Percentiles rank a stretch among this genome's conserved stretches.
These are phyloP conservation scores for Talaromyces sp. DNA, from an alignment of 2,329 filamentous ascomycete species.

Conservation along the genomic window DNA sequence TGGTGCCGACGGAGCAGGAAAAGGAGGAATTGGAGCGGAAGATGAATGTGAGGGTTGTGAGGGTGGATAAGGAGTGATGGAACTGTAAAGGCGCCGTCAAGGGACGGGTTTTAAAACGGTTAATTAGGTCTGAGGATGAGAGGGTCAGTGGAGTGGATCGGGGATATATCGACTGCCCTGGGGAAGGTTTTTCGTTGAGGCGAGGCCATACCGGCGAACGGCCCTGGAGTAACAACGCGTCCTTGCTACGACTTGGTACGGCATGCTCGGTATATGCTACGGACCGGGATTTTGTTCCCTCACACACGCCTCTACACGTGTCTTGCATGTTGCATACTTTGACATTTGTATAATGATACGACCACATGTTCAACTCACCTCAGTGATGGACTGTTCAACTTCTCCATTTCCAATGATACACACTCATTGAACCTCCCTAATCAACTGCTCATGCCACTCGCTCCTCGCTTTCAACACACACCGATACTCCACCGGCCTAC, in stretches of 20 bases:
- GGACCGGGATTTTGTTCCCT: background rate
- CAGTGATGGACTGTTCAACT: background rate
- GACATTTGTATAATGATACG: background rate
- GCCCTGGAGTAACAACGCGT: background rate
- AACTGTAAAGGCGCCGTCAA: too few species aligned
- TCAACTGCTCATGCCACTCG: background rate
- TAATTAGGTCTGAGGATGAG: background rate
- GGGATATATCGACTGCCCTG: background rate
- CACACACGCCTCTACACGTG: background rate
- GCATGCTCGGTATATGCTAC: background rate
- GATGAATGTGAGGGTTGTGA: conserved; percentile 28
- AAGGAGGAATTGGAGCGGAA: conserved; percentile 57
- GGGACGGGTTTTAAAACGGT: too few species aligned
- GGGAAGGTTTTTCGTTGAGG: background rate
- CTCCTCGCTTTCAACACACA: background rate
- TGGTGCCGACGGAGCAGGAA: conserved; percentile 69
- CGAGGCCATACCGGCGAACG: background rate
- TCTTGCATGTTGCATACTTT: background rate
- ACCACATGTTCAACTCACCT: background rate
- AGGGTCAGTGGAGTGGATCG: background rate
- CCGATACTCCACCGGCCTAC: background rate
- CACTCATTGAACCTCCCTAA: background rate
- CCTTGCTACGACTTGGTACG: background rate
- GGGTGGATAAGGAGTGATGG: conserved; percentile 16
- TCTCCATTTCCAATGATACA: background rate